Conservation (phyloP, 495 filamentous ascomycete species). For the Neurospora cerealis region DNA sequence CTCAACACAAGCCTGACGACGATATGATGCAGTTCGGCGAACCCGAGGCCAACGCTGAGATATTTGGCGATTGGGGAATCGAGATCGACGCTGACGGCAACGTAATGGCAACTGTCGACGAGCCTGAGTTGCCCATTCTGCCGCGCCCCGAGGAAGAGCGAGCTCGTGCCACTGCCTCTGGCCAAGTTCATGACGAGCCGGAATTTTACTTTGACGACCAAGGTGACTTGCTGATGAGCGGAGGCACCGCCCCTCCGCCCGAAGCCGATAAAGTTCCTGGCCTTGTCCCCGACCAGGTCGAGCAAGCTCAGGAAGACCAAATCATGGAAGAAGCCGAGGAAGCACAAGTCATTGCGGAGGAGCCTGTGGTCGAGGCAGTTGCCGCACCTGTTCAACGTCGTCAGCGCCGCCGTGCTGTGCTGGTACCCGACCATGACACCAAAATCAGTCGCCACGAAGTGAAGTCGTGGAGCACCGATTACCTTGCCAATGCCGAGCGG, state of each 20-base stretch:
- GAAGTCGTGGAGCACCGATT: constrained; percentile 49
- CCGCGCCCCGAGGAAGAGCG: constrained; percentile 8
- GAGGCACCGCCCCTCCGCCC: background rate
- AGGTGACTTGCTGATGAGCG: constrained; percentile 15
- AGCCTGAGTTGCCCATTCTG: constrained; percentile 28
- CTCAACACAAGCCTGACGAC: constrained; percentile 13
- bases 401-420: constrained; percentile 15
- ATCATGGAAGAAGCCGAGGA: background rate
- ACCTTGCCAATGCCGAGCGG: constrained; percentile 43
- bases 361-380: constrained; percentile 9
- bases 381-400: constrained; percentile 16
- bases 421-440: constrained; percentile 30
- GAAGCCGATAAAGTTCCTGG: constrained; percentile 1
- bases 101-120: constrained; percentile 16
- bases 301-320: background rate
- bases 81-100: constrained; percentile 35
- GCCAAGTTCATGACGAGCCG: constrained; percentile 1
- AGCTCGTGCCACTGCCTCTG: background rate
- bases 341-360: background rate
- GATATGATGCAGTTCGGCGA: constrained; percentile 14
- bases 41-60: constrained; percentile 17
- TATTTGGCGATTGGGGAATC: constrained; percentile 27
- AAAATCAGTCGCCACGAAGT: constrained; percentile 46
- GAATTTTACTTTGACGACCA: constrained; percentile 7
- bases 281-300: constrained; percentile 4